A percentile compares a stretch with the other conserved stretches of the same genome.
These are phyloP conservation scores for Tanacetum coccineum DNA, from an alignment of 129 eudicot species.

Conservation along the genomic window DNA sequence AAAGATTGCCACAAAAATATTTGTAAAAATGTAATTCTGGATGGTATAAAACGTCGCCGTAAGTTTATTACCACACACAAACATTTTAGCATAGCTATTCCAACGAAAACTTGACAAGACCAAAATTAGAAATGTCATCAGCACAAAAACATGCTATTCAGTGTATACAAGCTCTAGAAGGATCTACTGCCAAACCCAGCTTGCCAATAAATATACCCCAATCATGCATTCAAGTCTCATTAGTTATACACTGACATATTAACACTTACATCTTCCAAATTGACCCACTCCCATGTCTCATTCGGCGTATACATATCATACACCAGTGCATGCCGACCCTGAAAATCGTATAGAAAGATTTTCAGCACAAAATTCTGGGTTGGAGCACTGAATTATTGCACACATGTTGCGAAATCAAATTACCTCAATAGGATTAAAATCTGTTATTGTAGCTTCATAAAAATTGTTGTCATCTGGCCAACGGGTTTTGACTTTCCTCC, in stretches of 20 bases:
- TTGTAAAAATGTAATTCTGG: too few relatives aligned
- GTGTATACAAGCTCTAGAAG: too few relatives aligned
- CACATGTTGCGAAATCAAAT: slow-evolving; percentile 13
- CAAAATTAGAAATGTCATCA: too few relatives aligned
- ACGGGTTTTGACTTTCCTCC: slow-evolving; percentile 77
- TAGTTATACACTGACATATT: not conserved
- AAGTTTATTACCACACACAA: too few relatives aligned
- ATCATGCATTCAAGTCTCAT: not conserved
- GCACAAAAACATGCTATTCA: too few relatives aligned
- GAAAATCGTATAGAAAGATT: slow-evolving; percentile 21
- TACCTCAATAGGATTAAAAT: slow-evolving; percentile 60
- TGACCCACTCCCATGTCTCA: slow-evolving; percentile 88
- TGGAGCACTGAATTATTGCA: not conserved
- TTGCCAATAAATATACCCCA: too few relatives aligned
- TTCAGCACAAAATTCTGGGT: slow-evolving; percentile 25
- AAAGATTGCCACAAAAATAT: too few relatives aligned
- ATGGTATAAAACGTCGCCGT: too few relatives aligned
- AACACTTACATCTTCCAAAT: slow-evolving; percentile 63
- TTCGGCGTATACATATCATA: slow-evolving; percentile 63
- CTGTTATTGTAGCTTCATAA: slow-evolving; percentile 83
- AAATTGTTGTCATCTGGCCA: slow-evolving; percentile 96
- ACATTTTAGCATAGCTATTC: too few relatives aligned
- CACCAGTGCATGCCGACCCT: slow-evolving; percentile 78
- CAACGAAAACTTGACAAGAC: too few relatives aligned
- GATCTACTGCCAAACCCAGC: too few relatives aligned